Evolutionary conservation across 106 monocot genomes (phyloP), one percentile per base, ranked within the genome.

Genomic region (Dioscorea alata): DNA sequence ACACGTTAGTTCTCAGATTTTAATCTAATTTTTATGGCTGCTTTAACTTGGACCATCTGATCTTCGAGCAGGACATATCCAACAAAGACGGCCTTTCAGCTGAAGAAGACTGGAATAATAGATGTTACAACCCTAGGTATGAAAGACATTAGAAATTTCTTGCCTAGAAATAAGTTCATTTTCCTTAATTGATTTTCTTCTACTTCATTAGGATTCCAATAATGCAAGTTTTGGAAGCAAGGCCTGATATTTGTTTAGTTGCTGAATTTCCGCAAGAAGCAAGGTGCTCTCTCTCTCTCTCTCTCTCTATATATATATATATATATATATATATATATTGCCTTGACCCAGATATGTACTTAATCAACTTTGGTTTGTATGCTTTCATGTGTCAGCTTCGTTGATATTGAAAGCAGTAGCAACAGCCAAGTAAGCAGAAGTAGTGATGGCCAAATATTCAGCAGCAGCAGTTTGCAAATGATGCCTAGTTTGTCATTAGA

Each of bases 31-130:
- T 33, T 12, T 23, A 51, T 69, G n/a, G 33, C n/a, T 50, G 22
- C 28, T 57, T 4, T 13, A 10, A 0, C 17, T 15, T 67, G 35
- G 23, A 71, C 23, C 61, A 42, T 69, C 23, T 61, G 72, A 13
- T 15, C 0, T 25, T 12, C 49, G 12, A 59, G 71, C 51, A 88
- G 81, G 88, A 88, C 65, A 71, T 88, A 48, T 88, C 88, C 8
- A 84, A 88, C 49, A 84, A 78, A 61, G 78, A 88, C 60, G 88
- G 88, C 12, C 75, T 88, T 57, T 81, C 84, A 22, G 62, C 76
- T 33, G 73, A 76, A 9, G 73, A 61, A 19, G 81, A 84, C 62
- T 88, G 84, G 81, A 81, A 82, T 52, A 32, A 73, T 25, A 61
- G 84, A 53, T 68, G 75, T 35, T 71, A 81, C 33, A 50, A 24